phyloP scores from a whole-genome alignment of 2,329 filamentous ascomycete genomes.

The Botrytis fragariae region DNA sequence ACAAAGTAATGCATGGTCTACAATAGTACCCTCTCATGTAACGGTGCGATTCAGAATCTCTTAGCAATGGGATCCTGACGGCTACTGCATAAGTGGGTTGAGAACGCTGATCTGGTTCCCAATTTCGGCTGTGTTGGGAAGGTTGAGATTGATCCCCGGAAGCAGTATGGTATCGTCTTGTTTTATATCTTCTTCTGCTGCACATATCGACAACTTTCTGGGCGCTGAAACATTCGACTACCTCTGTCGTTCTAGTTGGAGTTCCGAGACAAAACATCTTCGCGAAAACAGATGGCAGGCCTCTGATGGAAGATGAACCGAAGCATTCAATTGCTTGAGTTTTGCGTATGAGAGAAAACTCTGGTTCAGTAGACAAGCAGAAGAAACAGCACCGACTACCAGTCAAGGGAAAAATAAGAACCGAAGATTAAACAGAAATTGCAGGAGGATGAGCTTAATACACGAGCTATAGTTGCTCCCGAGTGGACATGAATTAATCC shows the following conservation, averaged over 20 bases:
- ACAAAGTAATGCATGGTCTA: no score
- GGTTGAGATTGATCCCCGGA: no score
- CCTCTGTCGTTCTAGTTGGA: not conserved
- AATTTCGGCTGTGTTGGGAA: not conserved
- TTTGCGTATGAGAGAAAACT: not conserved
- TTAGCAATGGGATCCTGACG: not conserved
- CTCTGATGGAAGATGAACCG: not conserved
- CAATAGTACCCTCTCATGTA: not conserved
- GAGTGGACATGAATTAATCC: not conserved
- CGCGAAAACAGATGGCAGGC: not conserved
- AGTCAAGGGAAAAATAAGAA: not conserved
- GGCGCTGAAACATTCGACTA: not conserved
- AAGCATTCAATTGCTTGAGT: not conserved
- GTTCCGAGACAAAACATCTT: no score
- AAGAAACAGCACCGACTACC: not conserved
- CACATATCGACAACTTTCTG: not conserved
- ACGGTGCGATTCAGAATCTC: no score
- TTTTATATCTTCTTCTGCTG: not conserved
- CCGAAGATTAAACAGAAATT: not conserved
- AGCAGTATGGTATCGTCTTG: not conserved
- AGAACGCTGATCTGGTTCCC: not conserved
- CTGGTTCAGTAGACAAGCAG: not conserved
- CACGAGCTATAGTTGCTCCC: not conserved
- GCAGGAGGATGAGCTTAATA: not conserved
- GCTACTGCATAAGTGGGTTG: not conserved